Evolutionary conservation across 371 early-diverging fungal genomes (phyloP).

Genomic region (Mucor irregularis): DNA sequence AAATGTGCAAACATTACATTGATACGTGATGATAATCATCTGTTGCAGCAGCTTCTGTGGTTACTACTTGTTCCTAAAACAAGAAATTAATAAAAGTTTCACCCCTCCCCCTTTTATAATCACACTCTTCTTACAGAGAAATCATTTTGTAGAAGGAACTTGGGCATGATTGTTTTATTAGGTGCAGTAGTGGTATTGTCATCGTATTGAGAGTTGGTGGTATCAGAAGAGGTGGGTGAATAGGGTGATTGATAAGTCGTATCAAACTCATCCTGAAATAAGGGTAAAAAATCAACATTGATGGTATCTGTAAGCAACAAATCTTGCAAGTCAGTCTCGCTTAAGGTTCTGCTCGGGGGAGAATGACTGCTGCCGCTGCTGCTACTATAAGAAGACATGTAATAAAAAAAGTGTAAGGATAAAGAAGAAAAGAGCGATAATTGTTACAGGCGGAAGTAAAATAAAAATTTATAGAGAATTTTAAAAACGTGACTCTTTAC

Average conservation of each 20-base stretch:
- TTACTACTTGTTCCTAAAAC: too few species aligned
- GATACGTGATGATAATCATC: conserved; percentile 2
- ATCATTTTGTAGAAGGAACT: too few species aligned
- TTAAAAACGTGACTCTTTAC: too few species aligned
- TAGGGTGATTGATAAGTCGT: not conserved
- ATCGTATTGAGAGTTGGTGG: conserved; percentile 1
- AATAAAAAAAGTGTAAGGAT: not conserved
- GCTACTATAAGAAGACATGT: not conserved
- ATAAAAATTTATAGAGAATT: too few species aligned
- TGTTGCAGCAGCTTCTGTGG: not conserved
- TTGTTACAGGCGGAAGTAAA: too few species aligned
- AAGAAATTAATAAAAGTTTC: too few species aligned
- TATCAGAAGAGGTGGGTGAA: not conserved
- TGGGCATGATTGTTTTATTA: too few species aligned
- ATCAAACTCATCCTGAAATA: conserved; percentile 8
- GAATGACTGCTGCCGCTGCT: not conserved
- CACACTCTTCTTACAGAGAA: too few species aligned
- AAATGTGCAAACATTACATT: too few species aligned
- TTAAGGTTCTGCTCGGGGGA: not conserved
- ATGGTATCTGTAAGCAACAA: not conserved
- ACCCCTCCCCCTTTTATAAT: too few species aligned
- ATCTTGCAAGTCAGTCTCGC: conserved; percentile 3
- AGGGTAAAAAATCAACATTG: not conserved
- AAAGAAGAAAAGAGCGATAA: too few species aligned
- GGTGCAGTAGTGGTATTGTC: not conserved